A percentile compares a stretch with the other conserved stretches of the same genome.
These are phyloP conservation scores for Cicer judaicum DNA, from an alignment of 306 rosid genomes.

Conservation along the genomic window DNA sequence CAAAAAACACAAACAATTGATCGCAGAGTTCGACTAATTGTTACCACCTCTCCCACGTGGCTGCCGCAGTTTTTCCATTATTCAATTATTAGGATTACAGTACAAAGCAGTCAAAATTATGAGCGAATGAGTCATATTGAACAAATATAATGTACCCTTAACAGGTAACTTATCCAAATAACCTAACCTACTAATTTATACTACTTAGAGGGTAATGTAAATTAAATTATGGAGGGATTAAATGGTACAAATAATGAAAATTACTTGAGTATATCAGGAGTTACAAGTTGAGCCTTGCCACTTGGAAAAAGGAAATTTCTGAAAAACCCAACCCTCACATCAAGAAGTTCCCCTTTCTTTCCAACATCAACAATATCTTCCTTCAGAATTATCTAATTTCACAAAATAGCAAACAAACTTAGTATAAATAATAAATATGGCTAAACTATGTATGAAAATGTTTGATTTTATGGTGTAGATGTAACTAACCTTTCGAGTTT, in stretches of 20 bases:
- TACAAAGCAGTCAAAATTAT: too few species aligned
- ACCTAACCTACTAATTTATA: neutral
- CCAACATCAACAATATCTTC: constrained; percentile 78
- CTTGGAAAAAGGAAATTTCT: constrained; percentile 78
- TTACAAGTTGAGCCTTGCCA: constrained; percentile 86
- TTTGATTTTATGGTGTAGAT: neutral
- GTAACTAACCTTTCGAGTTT: constrained; percentile 72
- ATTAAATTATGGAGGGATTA: constrained; percentile 18
- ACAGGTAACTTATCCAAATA: neutral
- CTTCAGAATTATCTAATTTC: constrained; percentile 78
- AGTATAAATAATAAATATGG: constrained; percentile 6
- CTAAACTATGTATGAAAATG: constrained; percentile 7
- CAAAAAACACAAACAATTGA: too few species aligned
- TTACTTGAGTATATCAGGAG: constrained; percentile 84
- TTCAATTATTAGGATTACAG: too few species aligned
- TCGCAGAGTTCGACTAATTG: too few species aligned
- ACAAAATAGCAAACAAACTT: constrained; percentile 27
- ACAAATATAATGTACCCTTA: too few species aligned
- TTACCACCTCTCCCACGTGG: too few species aligned
- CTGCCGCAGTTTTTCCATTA: too few species aligned
- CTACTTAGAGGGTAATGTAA: neutral
- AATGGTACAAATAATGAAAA: constrained; percentile 37
- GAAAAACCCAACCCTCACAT: constrained; percentile 77
- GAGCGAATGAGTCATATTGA: too few species aligned
- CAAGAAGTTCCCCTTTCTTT: constrained; percentile 76